phyloP scores from a whole-genome alignment of 805 yeast genomes.

The Maudiozyma serrabonitensis region DNA sequence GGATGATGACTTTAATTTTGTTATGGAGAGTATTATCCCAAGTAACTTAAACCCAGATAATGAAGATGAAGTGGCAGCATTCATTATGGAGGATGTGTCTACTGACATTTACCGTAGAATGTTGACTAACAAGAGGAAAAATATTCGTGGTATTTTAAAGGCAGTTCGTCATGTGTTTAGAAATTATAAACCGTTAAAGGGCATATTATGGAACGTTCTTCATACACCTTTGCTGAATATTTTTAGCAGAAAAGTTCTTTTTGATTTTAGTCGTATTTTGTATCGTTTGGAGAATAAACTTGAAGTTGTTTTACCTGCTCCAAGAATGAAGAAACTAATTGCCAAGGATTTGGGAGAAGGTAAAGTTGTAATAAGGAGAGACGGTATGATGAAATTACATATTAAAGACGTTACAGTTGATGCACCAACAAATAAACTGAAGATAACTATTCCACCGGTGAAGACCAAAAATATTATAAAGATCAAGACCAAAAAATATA shows the following conservation, averaged over 20 bases:
- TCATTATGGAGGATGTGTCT: constrained; percentile 9
- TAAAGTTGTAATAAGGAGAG: constrained; percentile 49
- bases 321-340: constrained; percentile 57
- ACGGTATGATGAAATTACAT: constrained; percentile 30
- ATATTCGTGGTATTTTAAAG: constrained; percentile 18
- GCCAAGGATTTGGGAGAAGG: constrained; percentile 48
- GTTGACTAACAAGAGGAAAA: constrained; percentile 21
- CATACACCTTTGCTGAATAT: constrained; percentile 53
- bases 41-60: constrained; percentile 10
- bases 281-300: constrained; percentile 52
- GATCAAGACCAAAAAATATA: constrained; percentile 8
- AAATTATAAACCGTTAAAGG: constrained; percentile 45
- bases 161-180: constrained; percentile 20
- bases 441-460: constrained; percentile 6
- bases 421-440: constrained; percentile 7
- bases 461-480: constrained; percentile 2
- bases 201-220: constrained; percentile 58
- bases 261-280: constrained; percentile 56
- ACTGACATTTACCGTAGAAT: constrained; percentile 10
- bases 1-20: constrained; percentile 50
- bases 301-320: constrained; percentile 54
- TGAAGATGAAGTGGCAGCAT: constrained; percentile 11
- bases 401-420: constrained; percentile 12
- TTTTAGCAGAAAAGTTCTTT: constrained; percentile 49
- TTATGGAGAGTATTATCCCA: constrained; percentile 20